These are phyloP conservation scores for Bryoglossum gracile DNA, from an alignment of 495 filamentous ascomycete species.

Conservation along the genomic window DNA sequence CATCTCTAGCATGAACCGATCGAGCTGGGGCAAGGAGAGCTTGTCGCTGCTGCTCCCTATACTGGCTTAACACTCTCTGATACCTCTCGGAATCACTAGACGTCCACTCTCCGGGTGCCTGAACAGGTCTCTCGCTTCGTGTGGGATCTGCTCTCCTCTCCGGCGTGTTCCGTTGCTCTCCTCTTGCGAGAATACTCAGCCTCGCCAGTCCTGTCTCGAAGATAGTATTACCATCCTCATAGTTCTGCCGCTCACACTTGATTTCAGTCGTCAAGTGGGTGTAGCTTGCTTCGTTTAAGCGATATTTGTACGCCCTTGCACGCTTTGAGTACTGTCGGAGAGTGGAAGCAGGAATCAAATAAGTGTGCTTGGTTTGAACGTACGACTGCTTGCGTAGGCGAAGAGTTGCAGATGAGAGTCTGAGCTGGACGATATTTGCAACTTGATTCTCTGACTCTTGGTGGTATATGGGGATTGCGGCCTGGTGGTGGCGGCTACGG, in stretches of 20 bases:
- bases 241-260: not conserved
- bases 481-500: not conserved
- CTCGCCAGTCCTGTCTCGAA: not conserved
- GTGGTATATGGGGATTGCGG: conserved; percentile 9
- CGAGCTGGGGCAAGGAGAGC: too few relatives aligned
- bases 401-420: conserved; percentile 2
- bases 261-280: not conserved
- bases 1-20: too few relatives aligned
- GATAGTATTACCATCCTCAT: not conserved
- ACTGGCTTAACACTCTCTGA: too few relatives aligned
- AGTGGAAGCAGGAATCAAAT: conserved; percentile 2
- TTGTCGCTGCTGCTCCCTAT: too few relatives aligned
- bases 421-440: not conserved
- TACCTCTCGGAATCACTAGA: too few relatives aligned
- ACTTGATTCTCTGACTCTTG: not conserved
- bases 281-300: conserved; percentile 11
- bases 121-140: too few relatives aligned
- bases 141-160: too few relatives aligned
- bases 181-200: not conserved
- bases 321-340: conserved; percentile 4
- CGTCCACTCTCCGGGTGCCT: too few relatives aligned
- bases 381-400: conserved; percentile 13
- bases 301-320: conserved; percentile 1
- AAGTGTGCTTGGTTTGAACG: conserved; percentile 8
- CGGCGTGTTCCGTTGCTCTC: too few relatives aligned